Base-by-base conservation (phyloP, 768 basidiomycete genomes). In the Gelatoporia subvermispora region DNA sequence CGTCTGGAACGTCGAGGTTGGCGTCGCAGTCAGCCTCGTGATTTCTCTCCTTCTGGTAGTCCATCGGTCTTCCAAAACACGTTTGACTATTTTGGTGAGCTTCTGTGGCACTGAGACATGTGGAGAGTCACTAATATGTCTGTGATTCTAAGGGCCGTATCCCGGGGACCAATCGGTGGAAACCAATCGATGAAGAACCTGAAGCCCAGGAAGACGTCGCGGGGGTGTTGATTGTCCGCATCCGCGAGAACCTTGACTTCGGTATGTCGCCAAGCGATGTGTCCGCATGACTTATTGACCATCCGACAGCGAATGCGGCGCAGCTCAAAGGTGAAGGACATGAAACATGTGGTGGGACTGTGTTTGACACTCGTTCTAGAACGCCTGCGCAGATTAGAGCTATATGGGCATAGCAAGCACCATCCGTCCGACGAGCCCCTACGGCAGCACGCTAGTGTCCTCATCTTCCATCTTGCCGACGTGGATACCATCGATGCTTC, bases 401-500 rank as follows among this genome's bases (percentile, higher is more conserved):
- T 95, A 39, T 99, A 97, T 58, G 95, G 95, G 1, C 67, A 79
- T 8, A 72, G 79, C 40, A 81, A 73, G 54, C 81, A 75, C 18
- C 96, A 98, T 69, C 96, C 96, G 0, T 92, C 90, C 1, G 95
- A 97, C 53, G 83, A 78, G 48, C 94, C 89, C 0, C 74, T 81
- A 13, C 74, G 93, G 53, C 78, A 82, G 46, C 76, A 85, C 49
- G 84, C 93, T 4, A 78, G 75, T 11, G 82, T 82, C 2, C 67
- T 97, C 20, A 90, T 96, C 18, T 93, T 99, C 67, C 94, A 98
- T 58, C 77, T 97, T 75, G 85, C 86, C 11, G 95, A 98, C 67
- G 87, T 96, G 3, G 90, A 93, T 49, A 78, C 74, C 16, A 84
- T 90, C 51, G 95, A 99, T 64, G 93, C 95, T 8, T 92, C 90